Conservation (phyloP, 371 early-diverging fungal species). For the Mucor indicus region DNA sequence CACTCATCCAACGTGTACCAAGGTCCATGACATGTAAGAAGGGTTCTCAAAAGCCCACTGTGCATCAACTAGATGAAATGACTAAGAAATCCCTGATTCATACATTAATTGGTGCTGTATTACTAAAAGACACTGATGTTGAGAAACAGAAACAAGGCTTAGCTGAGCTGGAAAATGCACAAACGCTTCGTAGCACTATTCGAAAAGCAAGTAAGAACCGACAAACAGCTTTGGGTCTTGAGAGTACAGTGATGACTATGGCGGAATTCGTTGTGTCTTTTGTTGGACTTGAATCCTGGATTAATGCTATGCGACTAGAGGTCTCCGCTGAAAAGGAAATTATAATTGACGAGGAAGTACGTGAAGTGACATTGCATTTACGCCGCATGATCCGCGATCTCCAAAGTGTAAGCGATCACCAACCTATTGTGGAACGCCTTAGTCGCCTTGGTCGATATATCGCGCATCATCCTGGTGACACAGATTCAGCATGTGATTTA, state of each 20-base stretch:
- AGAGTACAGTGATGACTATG: constrained; percentile 24
- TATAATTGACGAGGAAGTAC: constrained; percentile 7
- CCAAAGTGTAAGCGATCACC: constrained; percentile 8
- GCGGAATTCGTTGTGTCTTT: constrained; percentile 39
- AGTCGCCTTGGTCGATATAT: constrained; percentile 25
- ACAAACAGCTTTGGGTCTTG: constrained; percentile 6
- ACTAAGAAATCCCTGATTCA: constrained; percentile 27
- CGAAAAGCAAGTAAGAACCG: constrained; percentile 5
- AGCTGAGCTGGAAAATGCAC: constrained; percentile 23
- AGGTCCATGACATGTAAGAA: constrained; percentile 17
- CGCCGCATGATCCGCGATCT: constrained; percentile 31
- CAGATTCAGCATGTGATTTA: constrained; percentile 31
- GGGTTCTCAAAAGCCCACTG: constrained; percentile 12
- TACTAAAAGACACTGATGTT: constrained; percentile 14
- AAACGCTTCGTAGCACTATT: constrained; percentile 7
- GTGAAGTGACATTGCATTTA: constrained; percentile 11
- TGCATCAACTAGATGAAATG: constrained; percentile 24
- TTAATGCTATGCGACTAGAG: constrained; percentile 21
- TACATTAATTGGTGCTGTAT: constrained; percentile 23
- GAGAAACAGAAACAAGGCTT: constrained; percentile 24
- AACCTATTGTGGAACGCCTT: constrained; percentile 27
- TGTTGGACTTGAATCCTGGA: constrained; percentile 39
- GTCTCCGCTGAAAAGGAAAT: constrained; percentile 10
- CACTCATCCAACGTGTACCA: constrained; percentile 25
- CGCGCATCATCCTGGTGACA: constrained; percentile 26